Evolutionary conservation across 495 filamentous ascomycete species (phyloP).

Genomic region (Penicillium salamii): DNA sequence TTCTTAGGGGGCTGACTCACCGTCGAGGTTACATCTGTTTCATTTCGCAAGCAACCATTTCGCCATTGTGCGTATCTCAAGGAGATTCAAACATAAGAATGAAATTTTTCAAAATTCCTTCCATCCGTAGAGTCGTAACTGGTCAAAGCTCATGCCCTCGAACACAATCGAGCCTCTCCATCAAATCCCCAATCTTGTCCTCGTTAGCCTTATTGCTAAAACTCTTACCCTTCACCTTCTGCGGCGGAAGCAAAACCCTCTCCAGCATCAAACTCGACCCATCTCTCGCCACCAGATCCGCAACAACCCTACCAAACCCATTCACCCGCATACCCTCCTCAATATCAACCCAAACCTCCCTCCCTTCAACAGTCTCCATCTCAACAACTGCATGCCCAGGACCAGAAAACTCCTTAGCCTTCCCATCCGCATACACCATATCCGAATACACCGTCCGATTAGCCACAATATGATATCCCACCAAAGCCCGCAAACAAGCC

Average conservation of each 20-base stretch:
- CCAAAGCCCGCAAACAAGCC: slow-evolving; percentile 67
- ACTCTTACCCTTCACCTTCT: slow-evolving; percentile 37
- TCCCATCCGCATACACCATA: slow-evolving; percentile 35
- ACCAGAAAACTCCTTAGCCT: slow-evolving; percentile 8
- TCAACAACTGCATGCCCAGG: slow-evolving; percentile 51
- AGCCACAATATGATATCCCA: slow-evolving; percentile 74
- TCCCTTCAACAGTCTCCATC: slow-evolving; percentile 65
- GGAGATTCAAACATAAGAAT: slow-evolving; percentile 28
- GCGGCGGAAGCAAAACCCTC: slow-evolving; percentile 72
- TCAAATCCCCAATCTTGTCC: slow-evolving; percentile 63
- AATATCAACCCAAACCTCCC: slow-evolving; percentile 63
- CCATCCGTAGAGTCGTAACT: background rate
- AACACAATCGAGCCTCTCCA: slow-evolving; percentile 50
- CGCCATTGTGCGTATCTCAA: slow-evolving; percentile 12
- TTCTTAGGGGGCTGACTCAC: background rate
- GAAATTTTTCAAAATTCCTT: slow-evolving; percentile 18
- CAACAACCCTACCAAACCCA: slow-evolving; percentile 54
- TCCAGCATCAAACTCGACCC: slow-evolving; percentile 74
- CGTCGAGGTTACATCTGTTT: background rate
- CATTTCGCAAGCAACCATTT: slow-evolving; percentile 1
- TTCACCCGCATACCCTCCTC: slow-evolving; percentile 70
- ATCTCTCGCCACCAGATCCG: slow-evolving; percentile 68
- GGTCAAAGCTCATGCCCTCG: slow-evolving; percentile 15
- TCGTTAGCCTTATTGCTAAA: slow-evolving; percentile 48
- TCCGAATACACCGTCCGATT: slow-evolving; percentile 81